Base-by-base conservation (phyloP, 2,329 filamentous ascomycete species). In the Apiospora saccharicola region DNA sequence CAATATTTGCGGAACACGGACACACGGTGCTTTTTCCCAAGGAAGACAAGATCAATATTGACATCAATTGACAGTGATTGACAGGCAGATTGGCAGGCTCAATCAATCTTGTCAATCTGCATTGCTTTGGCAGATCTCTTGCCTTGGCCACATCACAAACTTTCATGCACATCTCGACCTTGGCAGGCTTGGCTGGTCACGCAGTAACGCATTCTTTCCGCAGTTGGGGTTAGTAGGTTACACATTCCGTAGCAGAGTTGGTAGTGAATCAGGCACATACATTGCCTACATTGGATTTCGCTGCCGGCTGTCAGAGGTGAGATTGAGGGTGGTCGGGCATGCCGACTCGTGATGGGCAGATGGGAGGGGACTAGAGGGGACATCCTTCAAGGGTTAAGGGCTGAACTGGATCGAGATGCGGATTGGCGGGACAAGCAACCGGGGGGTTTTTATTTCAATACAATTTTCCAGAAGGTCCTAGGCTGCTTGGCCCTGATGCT, bases 351-450 rank as follows among this genome's bases (percentile, higher is more conserved):
- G 53, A 61, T 37, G 53, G 53, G 53, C 16, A 26, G 53, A 10
- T 30, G 37, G 37, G 37, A 41, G 30, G 26, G 51, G 53, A n/a
- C n/a, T n/a, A n/a, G n/a, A 8, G 30, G 26, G 26, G 26, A 30
- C 26, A 30, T 30, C 16, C 22, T 26, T 7, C 46, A 47, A 47
- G 46, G 7, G 19, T 24, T 26, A 57, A 57, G 51, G 26, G 51
- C 53, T 61, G 30, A 37, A 22, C 30, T 64, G 57, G 57, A 64
- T 64, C 57, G 57, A 64, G 57, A 64, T 64, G 57, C 57, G 57
- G 34, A 41, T 64, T 64, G 57, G 57, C 57, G 57, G 57, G 30
- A n/a, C 41, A 64, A 41, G 57, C 57, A 41, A n/a, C 53, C 53
- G 57, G 34, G 22, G 7, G 19, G 53, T 19, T 19, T 19, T 7